These are phyloP conservation scores for Fusarium oxysporum DNA, from an alignment of 2,329 filamentous ascomycete genomes.

Conservation along the genomic window DNA sequence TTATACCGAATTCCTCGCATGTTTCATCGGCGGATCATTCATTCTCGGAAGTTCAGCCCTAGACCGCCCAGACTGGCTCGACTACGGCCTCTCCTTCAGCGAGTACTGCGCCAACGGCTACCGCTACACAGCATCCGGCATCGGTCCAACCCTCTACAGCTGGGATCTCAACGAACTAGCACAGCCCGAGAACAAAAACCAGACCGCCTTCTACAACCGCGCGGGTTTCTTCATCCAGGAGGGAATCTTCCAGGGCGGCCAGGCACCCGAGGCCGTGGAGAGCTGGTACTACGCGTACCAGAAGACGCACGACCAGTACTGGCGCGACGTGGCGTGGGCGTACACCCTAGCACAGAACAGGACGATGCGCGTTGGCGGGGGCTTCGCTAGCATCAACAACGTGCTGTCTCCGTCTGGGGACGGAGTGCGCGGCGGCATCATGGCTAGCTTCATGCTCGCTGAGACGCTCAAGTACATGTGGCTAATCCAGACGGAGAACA, in stretches of 20 bases:
- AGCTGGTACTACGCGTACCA: constrained; percentile 83
- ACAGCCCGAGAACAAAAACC: neutral
- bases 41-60: constrained; percentile 68
- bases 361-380: constrained; percentile 1
- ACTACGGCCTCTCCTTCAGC: constrained; percentile 12
- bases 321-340: constrained; percentile 75
- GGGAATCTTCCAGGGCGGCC: neutral
- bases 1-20: constrained; percentile 63
- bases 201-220: neutral
- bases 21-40: constrained; percentile 75
- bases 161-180: constrained; percentile 2
- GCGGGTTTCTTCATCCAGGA: neutral
- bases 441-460: constrained; percentile 82
- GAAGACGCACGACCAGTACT: constrained; percentile 72
- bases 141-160: constrained; percentile 4
- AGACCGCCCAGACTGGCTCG: constrained; percentile 55
- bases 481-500: constrained; percentile 66
- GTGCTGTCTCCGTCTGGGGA: constrained; percentile 76
- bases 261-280: constrained; percentile 73
- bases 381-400: constrained; percentile 29
- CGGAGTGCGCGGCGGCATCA: constrained; percentile 68
- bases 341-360: constrained; percentile 8
- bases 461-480: constrained; percentile 80
- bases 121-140: neutral
- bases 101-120: constrained; percentile 8